phyloP scores from a whole-genome alignment of 1,284 basidiomycete genomes.

The Mrakiaceae sp. region DNA sequence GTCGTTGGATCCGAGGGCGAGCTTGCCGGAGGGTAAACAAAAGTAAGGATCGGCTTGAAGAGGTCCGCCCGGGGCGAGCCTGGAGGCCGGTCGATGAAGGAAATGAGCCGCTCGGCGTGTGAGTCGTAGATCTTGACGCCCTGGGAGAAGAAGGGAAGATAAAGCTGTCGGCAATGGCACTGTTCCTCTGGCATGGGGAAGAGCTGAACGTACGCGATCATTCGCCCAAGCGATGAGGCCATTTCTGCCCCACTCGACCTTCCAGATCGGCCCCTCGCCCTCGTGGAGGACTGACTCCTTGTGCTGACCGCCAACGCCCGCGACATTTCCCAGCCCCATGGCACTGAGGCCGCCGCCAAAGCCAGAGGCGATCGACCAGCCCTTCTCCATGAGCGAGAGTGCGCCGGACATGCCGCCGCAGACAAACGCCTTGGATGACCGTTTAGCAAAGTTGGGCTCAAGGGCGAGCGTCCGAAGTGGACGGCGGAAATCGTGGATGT shows the following conservation, averaged over 20 bases:
- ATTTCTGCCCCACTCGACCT: slow-evolving; percentile 64
- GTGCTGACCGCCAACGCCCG: slow-evolving; percentile 45
- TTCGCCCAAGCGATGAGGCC: slow-evolving; percentile 93
- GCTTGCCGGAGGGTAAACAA: slow-evolving; percentile 62
- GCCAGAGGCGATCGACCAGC: slow-evolving; percentile 51
- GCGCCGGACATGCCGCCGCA: slow-evolving; percentile 88
- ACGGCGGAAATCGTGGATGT: slow-evolving; percentile 82
- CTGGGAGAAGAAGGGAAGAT: slow-evolving; percentile 32
- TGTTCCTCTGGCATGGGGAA: background rate
- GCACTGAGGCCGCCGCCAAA: slow-evolving; percentile 4
- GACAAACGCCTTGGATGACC: slow-evolving; percentile 70
- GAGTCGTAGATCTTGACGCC: slow-evolving; percentile 93
- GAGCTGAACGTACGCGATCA: slow-evolving; percentile 51
- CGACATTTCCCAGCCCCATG: background rate
- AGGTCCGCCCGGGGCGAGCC: slow-evolving; percentile 81
- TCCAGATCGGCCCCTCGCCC: slow-evolving; percentile 93
- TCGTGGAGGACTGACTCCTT: slow-evolving; percentile 76
- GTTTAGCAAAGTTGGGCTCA: slow-evolving; percentile 81
- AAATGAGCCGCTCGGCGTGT: slow-evolving; percentile 63
- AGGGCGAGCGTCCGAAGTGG: slow-evolving; percentile 83
- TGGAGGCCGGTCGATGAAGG: slow-evolving; percentile 70
- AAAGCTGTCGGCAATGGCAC: background rate
- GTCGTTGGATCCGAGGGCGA: slow-evolving; percentile 5
- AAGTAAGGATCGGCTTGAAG: slow-evolving; percentile 81
- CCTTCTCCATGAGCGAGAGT: slow-evolving; percentile 79